Evolutionary conservation across 129 eudicot species (phyloP).

Genomic region (Silybum marianum): DNA sequence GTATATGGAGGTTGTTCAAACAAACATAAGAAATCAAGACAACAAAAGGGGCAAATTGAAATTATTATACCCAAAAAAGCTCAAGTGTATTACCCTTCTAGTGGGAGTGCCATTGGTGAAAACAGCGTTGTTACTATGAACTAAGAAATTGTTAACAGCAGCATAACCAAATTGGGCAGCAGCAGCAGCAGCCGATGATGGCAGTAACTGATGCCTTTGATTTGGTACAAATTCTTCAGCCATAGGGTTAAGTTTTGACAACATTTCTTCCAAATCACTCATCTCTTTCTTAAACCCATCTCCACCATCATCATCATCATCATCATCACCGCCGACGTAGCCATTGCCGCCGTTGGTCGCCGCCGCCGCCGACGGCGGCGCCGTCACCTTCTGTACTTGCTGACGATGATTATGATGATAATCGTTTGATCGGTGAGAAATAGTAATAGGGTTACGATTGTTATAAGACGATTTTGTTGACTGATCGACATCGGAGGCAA

Average conservation of each 20-base stretch:
- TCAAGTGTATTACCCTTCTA: slow-evolving; percentile 42
- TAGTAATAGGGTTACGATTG: background rate
- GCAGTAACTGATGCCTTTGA: slow-evolving; percentile 35
- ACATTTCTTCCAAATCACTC: slow-evolving; percentile 77
- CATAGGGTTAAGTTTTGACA: slow-evolving; percentile 79
- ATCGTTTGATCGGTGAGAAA: slow-evolving; percentile 34
- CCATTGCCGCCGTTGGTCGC: slow-evolving; percentile 14
- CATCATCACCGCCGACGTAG: slow-evolving; percentile 19
- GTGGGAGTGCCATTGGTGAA: slow-evolving; percentile 39
- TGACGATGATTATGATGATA: slow-evolving; percentile 14
- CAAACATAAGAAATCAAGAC: slow-evolving; percentile 4
- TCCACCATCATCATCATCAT: slow-evolving; percentile 27
- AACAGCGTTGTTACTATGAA: slow-evolving; percentile 35
- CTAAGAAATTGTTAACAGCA: slow-evolving; percentile 38
- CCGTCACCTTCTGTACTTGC: slow-evolving; percentile 18
- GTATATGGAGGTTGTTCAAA: background rate
- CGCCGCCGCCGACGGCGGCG: slow-evolving; percentile 19
- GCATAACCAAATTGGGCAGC: slow-evolving; percentile 58
- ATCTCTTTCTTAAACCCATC: slow-evolving; percentile 66
- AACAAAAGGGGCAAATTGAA: background rate
- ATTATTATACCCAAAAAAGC: background rate
- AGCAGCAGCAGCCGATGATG: slow-evolving; percentile 22
- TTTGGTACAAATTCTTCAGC: slow-evolving; percentile 81
- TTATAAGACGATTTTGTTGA: slow-evolving; percentile 25
- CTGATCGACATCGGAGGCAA: slow-evolving; percentile 29